Evolutionary conservation across 352 stramenopile species (phyloP).

Genomic region (Phytophthora colocasiae): DNA sequence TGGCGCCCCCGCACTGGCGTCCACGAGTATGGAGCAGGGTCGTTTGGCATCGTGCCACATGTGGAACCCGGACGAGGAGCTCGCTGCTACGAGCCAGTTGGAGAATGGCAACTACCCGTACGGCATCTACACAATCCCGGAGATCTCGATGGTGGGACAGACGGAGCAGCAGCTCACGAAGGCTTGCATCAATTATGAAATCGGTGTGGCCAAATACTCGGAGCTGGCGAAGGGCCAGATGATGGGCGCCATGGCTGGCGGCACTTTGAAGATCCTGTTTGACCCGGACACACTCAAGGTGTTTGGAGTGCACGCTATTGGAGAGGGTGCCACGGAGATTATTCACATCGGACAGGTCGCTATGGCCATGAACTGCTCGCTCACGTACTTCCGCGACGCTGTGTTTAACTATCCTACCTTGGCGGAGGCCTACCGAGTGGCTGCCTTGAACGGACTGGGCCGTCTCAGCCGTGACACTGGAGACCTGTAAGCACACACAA

Average conservation of each 20-base stretch:
- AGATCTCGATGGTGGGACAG: constrained; percentile 93
- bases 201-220: constrained; percentile 88
- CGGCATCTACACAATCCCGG: constrained; percentile 93
- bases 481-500: constrained; percentile 58
- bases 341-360: constrained; percentile 93
- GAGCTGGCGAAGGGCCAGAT: constrained; percentile 92
- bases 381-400: constrained; percentile 91
- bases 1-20: constrained; percentile 84
- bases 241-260: constrained; percentile 77
- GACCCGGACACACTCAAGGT: constrained; percentile 82
- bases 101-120: constrained; percentile 89
- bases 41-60: constrained; percentile 87
- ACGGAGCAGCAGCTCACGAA: constrained; percentile 89
- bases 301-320: constrained; percentile 89
- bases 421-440: constrained; percentile 91
- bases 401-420: constrained; percentile 94
- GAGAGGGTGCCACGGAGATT: constrained; percentile 91
- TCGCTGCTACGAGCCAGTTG: constrained; percentile 67
- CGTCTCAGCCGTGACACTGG: constrained; percentile 83
- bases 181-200: constrained; percentile 85
- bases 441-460: constrained; percentile 85
- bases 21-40: constrained; percentile 92
- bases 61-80: constrained; percentile 69
- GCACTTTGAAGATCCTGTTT: constrained; percentile 92
- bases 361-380: constrained; percentile 79